phyloP scores from a whole-genome alignment of 495 filamentous ascomycete species.

The Penicillium macrosclerotiorum region DNA sequence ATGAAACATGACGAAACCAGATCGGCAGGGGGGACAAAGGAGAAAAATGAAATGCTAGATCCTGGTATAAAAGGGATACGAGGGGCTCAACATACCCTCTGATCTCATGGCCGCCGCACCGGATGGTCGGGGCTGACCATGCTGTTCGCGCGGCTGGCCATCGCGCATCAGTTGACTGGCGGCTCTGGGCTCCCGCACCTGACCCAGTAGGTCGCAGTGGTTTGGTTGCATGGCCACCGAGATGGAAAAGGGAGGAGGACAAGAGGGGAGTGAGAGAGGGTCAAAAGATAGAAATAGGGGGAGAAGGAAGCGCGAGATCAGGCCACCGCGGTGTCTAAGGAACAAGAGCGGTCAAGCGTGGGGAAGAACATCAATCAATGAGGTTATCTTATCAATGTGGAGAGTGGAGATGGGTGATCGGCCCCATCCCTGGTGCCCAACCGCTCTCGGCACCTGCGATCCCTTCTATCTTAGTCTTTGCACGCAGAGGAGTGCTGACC shows the following conservation, averaged over 20 bases:
- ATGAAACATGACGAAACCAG: constrained; percentile 22
- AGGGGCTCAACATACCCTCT: constrained; percentile 39
- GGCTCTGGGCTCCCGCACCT: constrained; percentile 42
- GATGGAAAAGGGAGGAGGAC: constrained; percentile 3
- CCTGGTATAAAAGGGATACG: constrained; percentile 18
- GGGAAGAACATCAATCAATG: constrained; percentile 15
- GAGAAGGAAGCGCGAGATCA: constrained; percentile 11
- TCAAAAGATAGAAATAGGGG: constrained; percentile 15
- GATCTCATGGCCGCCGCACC: constrained; percentile 43
- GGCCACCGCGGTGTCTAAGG: constrained; percentile 25
- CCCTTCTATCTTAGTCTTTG: neutral
- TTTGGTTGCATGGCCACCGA: constrained; percentile 42
- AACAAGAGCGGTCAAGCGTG: constrained; percentile 30
- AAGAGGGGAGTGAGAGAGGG: constrained; percentile 7
- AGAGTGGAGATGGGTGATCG: constrained; percentile 17
- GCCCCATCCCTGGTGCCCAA: constrained; percentile 26
- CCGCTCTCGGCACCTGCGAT: constrained; percentile 1
- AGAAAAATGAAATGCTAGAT: constrained; percentile 4
- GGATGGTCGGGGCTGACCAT: constrained; percentile 36
- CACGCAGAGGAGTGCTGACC: neutral
- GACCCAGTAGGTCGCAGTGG: constrained; percentile 46
- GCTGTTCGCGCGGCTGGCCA: constrained; percentile 33
- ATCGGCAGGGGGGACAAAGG: constrained; percentile 11
- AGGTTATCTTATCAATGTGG: constrained; percentile 31
- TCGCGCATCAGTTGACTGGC: constrained; percentile 43